A percentile compares a stretch with the other conserved stretches of the same genome.
These are phyloP conservation scores for Gymnopus androsaceus DNA, from an alignment of 1,284 basidiomycete genomes.

Conservation along the genomic window DNA sequence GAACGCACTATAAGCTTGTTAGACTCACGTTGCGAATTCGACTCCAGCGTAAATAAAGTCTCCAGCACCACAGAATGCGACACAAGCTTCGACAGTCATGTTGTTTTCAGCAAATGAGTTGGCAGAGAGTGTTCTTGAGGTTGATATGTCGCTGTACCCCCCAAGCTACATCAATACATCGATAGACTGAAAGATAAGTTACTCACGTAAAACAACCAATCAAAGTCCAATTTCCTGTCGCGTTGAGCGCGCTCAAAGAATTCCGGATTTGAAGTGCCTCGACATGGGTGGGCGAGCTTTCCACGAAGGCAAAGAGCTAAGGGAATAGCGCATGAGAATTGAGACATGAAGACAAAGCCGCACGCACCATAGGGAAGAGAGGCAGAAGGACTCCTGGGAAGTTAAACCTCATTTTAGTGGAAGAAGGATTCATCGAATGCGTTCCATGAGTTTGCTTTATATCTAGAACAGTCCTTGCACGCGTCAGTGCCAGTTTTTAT, in stretches of 20 bases:
- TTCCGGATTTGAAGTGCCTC: too few relatives aligned
- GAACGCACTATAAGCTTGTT: background rate
- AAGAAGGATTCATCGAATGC: too few relatives aligned
- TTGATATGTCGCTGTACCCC: constrained; percentile 29
- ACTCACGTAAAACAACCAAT: constrained; percentile 35
- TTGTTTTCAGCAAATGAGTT: constrained; percentile 20
- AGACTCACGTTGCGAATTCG: constrained; percentile 37
- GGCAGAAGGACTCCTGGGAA: background rate
- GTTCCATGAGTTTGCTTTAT: too few relatives aligned
- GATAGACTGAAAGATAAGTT: background rate
- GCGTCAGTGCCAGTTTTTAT: too few relatives aligned
- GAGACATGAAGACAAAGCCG: background rate
- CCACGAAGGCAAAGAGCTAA: background rate
- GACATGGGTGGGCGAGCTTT: background rate
- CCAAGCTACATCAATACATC: background rate
- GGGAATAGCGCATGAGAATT: background rate
- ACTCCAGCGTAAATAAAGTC: constrained; percentile 36
- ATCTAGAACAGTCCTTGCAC: too few relatives aligned
- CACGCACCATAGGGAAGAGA: constrained; percentile 3
- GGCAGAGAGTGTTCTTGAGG: constrained; percentile 32
- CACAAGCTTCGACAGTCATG: constrained; percentile 37
- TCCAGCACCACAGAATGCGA: constrained; percentile 30
- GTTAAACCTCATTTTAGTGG: too few relatives aligned
- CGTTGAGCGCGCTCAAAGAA: background rate
- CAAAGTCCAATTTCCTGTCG: constrained; percentile 28